Evolutionary conservation across 768 basidiomycete genomes (phyloP).

Genomic region (Pisolithus sp.): DNA sequence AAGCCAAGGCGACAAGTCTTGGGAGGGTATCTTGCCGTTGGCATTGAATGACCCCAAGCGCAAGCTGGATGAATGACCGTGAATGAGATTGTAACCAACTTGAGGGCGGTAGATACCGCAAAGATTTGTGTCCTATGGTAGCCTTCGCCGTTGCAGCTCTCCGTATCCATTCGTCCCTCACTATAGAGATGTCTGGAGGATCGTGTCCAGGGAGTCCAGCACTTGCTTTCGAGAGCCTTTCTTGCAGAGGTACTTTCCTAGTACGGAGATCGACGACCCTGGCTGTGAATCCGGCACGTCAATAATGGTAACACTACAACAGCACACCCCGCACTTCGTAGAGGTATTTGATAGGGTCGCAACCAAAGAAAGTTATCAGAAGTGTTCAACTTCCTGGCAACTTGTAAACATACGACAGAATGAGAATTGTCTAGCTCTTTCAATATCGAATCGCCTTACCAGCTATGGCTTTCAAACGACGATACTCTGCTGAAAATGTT

Average conservation of each 20-base stretch:
- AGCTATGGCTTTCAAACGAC: slow-evolving; percentile 44
- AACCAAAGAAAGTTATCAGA: slow-evolving; percentile 17
- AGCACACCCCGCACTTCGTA: background rate
- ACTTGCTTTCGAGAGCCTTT: slow-evolving; percentile 50
- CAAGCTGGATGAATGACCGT: slow-evolving; percentile 34
- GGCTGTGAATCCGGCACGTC: background rate
- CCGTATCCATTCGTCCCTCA: slow-evolving; percentile 64
- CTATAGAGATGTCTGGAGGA: slow-evolving; percentile 43
- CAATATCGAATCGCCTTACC: slow-evolving; percentile 29
- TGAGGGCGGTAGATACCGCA: slow-evolving; percentile 15
- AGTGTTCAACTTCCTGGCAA: background rate
- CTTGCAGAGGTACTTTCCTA: slow-evolving; percentile 39
- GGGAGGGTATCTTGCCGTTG: slow-evolving; percentile 68
- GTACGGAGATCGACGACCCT: slow-evolving; percentile 45
- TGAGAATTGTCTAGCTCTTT: background rate
- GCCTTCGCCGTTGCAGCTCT: slow-evolving; percentile 33
- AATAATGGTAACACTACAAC: background rate
- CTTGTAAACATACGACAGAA: slow-evolving; percentile 7
- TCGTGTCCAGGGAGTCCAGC: slow-evolving; percentile 66
- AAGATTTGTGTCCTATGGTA: slow-evolving; percentile 11
- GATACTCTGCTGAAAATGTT: slow-evolving; percentile 47
- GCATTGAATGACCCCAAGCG: slow-evolving; percentile 82
- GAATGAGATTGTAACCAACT: background rate
- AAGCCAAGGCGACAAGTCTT: slow-evolving; percentile 67
- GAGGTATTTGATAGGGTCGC: slow-evolving; percentile 6